Conservation (phyloP, 2,329 filamentous ascomycete species). For the Stagonosporopsis tanaceti region DNA sequence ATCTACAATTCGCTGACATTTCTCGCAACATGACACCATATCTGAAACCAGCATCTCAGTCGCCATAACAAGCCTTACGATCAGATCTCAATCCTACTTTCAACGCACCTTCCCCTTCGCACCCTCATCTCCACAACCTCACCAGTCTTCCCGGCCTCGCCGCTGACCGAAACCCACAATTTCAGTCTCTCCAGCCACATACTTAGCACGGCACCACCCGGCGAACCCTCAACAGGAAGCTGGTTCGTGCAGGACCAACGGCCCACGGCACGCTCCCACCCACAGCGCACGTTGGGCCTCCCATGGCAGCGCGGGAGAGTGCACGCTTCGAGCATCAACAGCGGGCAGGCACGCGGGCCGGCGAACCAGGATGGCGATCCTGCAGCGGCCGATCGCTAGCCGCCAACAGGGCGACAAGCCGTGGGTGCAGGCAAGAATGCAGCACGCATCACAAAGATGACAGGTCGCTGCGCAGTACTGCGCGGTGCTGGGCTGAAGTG, state of each 20-base stretch:
- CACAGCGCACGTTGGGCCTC: background rate
- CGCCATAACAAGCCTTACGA: background rate
- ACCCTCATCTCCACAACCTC: slow-evolving; percentile 8
- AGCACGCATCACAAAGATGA: slow-evolving; percentile 9
- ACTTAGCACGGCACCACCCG: slow-evolving; percentile 8
- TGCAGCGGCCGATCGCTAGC: slow-evolving; percentile 25
- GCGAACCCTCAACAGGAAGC: slow-evolving; percentile 9
- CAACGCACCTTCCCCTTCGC: slow-evolving; percentile 2
- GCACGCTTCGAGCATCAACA: slow-evolving; percentile 7
- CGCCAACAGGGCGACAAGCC: slow-evolving; percentile 24
- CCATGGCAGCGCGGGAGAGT: background rate
- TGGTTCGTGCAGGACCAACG: slow-evolving; percentile 3
- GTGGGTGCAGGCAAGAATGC: slow-evolving; percentile 14
- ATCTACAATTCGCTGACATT: background rate
- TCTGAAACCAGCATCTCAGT: background rate
- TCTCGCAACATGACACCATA: background rate
- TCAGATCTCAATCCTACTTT: background rate
- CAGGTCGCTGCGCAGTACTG: background rate
- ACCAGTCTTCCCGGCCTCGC: background rate
- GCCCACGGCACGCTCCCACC: slow-evolving; percentile 11
- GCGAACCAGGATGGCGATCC: slow-evolving; percentile 22
- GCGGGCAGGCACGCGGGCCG: slow-evolving; percentile 25
- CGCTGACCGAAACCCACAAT: background rate
- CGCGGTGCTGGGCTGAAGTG: slow-evolving; percentile 3
- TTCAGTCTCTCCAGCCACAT: slow-evolving; percentile 8